These are phyloP conservation scores for Penicillium mononematosum DNA, from an alignment of 495 filamentous ascomycete genomes.

Conservation along the genomic window DNA sequence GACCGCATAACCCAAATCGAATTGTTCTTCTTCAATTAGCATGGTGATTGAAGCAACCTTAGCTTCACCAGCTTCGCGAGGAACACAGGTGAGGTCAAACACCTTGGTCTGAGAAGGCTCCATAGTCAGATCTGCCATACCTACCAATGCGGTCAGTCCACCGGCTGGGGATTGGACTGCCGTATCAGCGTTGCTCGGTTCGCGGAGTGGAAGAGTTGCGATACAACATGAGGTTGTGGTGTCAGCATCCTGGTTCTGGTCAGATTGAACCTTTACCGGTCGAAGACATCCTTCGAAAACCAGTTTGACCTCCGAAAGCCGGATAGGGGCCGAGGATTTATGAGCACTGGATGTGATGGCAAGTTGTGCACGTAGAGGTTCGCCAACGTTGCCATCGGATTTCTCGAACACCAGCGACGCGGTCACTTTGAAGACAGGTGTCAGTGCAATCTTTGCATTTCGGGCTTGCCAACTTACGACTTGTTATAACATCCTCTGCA, in stretches of 20 bases:
- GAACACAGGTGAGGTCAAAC: slow-evolving; percentile 66
- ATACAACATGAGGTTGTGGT: slow-evolving; percentile 27
- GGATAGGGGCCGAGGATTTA: slow-evolving; percentile 58
- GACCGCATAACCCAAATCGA: slow-evolving; percentile 65
- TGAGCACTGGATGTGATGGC: slow-evolving; percentile 69
- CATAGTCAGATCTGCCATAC: slow-evolving; percentile 66
- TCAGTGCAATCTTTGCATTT: slow-evolving; percentile 6
- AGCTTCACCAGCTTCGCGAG: slow-evolving; percentile 78
- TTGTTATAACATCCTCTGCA: slow-evolving; percentile 67
- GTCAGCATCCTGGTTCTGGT: slow-evolving; percentile 32
- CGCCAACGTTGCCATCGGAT: slow-evolving; percentile 79
- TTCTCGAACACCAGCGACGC: slow-evolving; percentile 71
- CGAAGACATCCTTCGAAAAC: slow-evolving; percentile 68
- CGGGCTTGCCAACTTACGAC: slow-evolving; percentile 45
- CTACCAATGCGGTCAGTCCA: slow-evolving; percentile 44
- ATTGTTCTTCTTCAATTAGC: slow-evolving; percentile 59
- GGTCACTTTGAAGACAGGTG: slow-evolving; percentile 46
- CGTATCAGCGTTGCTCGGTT: slow-evolving; percentile 33
- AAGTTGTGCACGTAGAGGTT: slow-evolving; percentile 71
- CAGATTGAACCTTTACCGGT: slow-evolving; percentile 48
- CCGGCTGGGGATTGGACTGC: slow-evolving; percentile 43
- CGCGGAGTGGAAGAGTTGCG: slow-evolving; percentile 34
- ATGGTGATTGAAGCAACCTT: slow-evolving; percentile 64
- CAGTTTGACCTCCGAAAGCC: slow-evolving; percentile 62
- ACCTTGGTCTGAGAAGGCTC: slow-evolving; percentile 65